phyloP scores from a whole-genome alignment of 2,329 filamentous ascomycete species.

The Eurotiales sp. region DNA sequence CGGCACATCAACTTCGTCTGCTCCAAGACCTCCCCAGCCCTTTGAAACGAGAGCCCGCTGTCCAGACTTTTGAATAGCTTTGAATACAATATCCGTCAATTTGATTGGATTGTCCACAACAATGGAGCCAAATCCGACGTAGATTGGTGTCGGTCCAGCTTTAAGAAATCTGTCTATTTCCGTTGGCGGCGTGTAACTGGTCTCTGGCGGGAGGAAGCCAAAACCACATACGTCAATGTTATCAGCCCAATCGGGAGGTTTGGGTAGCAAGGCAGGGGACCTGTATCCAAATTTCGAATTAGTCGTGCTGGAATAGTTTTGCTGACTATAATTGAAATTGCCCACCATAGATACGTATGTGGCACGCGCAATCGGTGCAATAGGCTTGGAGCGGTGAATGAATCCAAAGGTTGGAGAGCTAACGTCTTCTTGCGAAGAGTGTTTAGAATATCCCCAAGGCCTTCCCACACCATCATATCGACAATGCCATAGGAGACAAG shows the following conservation, averaged over 20 bases:
- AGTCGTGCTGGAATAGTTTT: too few species aligned
- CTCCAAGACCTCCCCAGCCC: constrained; percentile 51
- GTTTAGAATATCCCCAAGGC: too few species aligned
- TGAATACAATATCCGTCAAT: constrained; percentile 45
- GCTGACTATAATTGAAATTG: too few species aligned
- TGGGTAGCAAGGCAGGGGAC: constrained; percentile 73
- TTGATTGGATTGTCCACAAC: constrained; percentile 49
- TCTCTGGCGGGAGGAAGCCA: constrained; percentile 38
- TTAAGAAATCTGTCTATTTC: constrained; percentile 44
- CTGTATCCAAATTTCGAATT: too few species aligned
- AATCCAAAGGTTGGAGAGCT: too few species aligned
- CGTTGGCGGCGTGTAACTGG: constrained; percentile 34
- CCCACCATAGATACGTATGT: too few species aligned
- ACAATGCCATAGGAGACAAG: constrained; percentile 47
- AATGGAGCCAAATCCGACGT: constrained; percentile 57
- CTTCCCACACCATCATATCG: constrained; percentile 47
- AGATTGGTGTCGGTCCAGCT: constrained; percentile 48
- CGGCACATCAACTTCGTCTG: too few species aligned
- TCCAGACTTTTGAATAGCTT: constrained; percentile 46
- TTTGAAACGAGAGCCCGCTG: constrained; percentile 53
- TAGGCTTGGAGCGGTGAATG: too few species aligned
- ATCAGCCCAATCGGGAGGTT: constrained; percentile 69
- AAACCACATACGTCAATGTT: constrained; percentile 56
- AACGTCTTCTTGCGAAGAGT: too few species aligned
- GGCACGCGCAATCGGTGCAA: too few species aligned